These are phyloP conservation scores for Cryptosporidium muris DNA, from an alignment of 169 alveolate species.

Conservation along the genomic window DNA sequence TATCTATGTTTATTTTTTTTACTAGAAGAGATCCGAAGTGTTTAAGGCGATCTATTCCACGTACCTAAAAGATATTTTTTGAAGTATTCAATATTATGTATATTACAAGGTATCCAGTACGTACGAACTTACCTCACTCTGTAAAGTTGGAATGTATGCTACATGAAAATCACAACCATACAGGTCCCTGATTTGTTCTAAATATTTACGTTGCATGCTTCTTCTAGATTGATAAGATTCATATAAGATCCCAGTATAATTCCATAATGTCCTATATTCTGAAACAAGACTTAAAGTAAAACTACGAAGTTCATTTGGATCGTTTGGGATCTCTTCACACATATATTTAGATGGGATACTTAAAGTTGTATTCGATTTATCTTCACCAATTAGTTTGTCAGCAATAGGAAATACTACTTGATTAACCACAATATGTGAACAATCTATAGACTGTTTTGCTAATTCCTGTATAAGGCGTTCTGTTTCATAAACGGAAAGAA, in stretches of 20 bases:
- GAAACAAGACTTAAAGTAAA: slow-evolving; percentile 22
- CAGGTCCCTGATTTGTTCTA: slow-evolving; percentile 92
- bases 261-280: slow-evolving; percentile 6
- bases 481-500: slow-evolving; percentile 96
- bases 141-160: slow-evolving; percentile 85
- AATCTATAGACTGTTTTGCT: slow-evolving; percentile 93
- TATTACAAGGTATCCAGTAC: background rate
- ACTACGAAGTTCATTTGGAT: background rate
- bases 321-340: slow-evolving; percentile 39
- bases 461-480: slow-evolving; percentile 96
- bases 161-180: slow-evolving; percentile 95
- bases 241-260: slow-evolving; percentile 77
- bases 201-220: slow-evolving; percentile 94
- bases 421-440: slow-evolving; percentile 95
- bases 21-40: slow-evolving; percentile 38
- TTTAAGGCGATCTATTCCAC: slow-evolving; percentile 75
- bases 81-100: background rate
- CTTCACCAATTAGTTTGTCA: background rate
- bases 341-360: background rate
- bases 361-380: slow-evolving; percentile 27
- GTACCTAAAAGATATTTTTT: slow-evolving; percentile 12
- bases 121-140: slow-evolving; percentile 86
- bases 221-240: slow-evolving; percentile 82
- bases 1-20: slow-evolving; percentile 26
- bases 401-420: slow-evolving; percentile 93